Evolutionary conservation across 768 basidiomycete genomes (phyloP).

Genomic region (Phanerochaete carnosa): DNA sequence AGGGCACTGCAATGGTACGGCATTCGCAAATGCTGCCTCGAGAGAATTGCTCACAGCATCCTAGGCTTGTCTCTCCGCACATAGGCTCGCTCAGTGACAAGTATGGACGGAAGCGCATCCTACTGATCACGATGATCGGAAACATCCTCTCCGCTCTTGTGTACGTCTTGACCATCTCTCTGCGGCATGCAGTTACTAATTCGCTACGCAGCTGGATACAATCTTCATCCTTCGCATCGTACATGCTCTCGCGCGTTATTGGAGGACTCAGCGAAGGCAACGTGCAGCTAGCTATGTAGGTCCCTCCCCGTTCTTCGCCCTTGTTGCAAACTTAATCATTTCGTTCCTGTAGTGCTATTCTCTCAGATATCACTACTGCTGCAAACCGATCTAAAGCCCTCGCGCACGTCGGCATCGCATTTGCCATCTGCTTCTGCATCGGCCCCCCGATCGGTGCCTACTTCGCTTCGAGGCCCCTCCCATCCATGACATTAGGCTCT

Average conservation of each 20-base stretch:
- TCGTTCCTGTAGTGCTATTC: conserved; percentile 64
- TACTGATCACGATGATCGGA: conserved; percentile 87
- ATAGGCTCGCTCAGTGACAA: conserved; percentile 86
- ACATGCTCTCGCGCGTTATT: conserved; percentile 84
- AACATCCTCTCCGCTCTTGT: conserved; percentile 89
- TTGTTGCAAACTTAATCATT: neutral
- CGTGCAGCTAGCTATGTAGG: conserved; percentile 92
- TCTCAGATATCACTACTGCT: conserved; percentile 85
- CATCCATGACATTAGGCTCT: conserved; percentile 48
- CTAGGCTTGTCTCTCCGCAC: conserved; percentile 63
- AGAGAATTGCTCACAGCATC: neutral
- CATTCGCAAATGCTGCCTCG: neutral
- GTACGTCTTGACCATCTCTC: conserved; percentile 40
- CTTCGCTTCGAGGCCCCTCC: conserved; percentile 84
- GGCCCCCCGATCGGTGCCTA: conserved; percentile 95
- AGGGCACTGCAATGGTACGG: conserved; percentile 69
- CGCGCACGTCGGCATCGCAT: conserved; percentile 93
- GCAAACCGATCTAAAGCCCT: conserved; percentile 81
- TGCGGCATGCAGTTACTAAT: neutral
- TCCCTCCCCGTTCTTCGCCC: conserved; percentile 17
- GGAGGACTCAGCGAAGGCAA: conserved; percentile 97
- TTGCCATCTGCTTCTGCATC: conserved; percentile 90
- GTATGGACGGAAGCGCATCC: conserved; percentile 82
- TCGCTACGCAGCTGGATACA: conserved; percentile 69
- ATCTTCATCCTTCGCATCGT: conserved; percentile 87